Evolutionary conservation across 805 yeast genomes (phyloP).

Genomic region (Clavispora vitiphila): DNA sequence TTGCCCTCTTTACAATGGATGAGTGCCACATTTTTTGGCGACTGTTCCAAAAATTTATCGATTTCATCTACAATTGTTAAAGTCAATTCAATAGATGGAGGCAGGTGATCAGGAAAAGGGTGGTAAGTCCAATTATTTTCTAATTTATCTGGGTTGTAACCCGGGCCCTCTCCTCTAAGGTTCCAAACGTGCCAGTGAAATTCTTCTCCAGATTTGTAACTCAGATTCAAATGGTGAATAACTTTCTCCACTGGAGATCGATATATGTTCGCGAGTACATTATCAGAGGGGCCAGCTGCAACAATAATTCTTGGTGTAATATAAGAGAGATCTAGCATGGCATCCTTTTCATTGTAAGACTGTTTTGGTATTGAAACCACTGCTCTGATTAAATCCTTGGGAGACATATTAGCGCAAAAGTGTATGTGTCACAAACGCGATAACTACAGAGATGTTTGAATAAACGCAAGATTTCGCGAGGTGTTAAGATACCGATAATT

Average conservation of each 20-base stretch:
- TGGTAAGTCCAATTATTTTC: constrained; percentile 15
- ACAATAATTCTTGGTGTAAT: constrained; percentile 63
- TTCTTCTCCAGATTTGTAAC: constrained; percentile 41
- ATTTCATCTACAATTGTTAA: constrained; percentile 42
- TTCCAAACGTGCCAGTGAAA: constrained; percentile 70
- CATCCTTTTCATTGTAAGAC: constrained; percentile 13
- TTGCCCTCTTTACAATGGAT: constrained; percentile 90
- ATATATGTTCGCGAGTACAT: constrained; percentile 38
- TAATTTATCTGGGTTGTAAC: constrained; percentile 15
- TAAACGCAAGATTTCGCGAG: not conserved
- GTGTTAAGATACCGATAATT: not conserved
- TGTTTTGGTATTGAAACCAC: constrained; percentile 21
- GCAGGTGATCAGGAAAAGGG: constrained; percentile 75
- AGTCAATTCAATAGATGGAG: constrained; percentile 60
- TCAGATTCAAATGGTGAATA: constrained; percentile 41
- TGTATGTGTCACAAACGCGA: not conserved
- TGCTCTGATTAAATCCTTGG: constrained; percentile 13
- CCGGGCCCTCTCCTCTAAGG: constrained; percentile 54
- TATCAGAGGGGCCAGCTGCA: constrained; percentile 67
- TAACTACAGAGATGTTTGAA: constrained; percentile 9
- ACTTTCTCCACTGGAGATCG: constrained; percentile 41
- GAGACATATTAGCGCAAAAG: constrained; percentile 6
- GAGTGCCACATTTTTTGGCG: constrained; percentile 48
- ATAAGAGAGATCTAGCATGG: constrained; percentile 59
- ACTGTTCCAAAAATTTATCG: constrained; percentile 30